Evolutionary conservation across 345 rosid species (phyloP), one percentile per base, ranked within the genome.

Genomic region (Lenwebbia sp.): DNA sequence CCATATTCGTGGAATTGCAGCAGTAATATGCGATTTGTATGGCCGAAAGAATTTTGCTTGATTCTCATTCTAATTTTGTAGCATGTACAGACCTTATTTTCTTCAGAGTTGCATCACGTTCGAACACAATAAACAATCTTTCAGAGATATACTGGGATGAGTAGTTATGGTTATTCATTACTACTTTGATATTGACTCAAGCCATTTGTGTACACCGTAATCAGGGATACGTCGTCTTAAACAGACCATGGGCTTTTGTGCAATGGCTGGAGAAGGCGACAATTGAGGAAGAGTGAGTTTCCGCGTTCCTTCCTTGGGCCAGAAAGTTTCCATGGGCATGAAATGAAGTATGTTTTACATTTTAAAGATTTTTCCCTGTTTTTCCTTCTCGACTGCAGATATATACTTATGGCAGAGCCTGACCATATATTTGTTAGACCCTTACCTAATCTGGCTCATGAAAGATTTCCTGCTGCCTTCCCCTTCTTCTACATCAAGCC

Each of bases 161-260:
- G 54, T 6, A 82, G 54, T 13, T 49, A 23, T 44, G 37, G 21
- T 44, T 82, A 26, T 25, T 47, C 37, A 47, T 21, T 23, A 49
- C 49, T 17, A 62, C 49, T 57, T 37, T 13, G 26, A 28, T n/a
- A 22, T 40, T 54, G 52, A 44, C 57, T 60, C 33, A 62, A 84
- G 82, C 49, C 19, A 84, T 84, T 78, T 26, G 87, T 70, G 81
- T 70, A 4, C 81, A 70, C 25, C 3, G 13, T 83, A 10, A 86
- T n/a, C 95, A 97, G 99, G 99, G 99, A 55, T 97, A 97, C 88
- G 92, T 96, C 85, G 99, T 97, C 87, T 91, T 97, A 85, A 96
- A 97, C 88, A 94, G 99, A 89, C 99, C 99, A 37, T 97, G 99
- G 98, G 99, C 99, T 6, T 97, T 97, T 84, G 98, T 94, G 85